Percentiles rank a stretch among this genome's conserved stretches.
Evolutionary conservation across 2,329 filamentous ascomycete genomes (phyloP).

Genomic region (Xylariaceae sp.): DNA sequence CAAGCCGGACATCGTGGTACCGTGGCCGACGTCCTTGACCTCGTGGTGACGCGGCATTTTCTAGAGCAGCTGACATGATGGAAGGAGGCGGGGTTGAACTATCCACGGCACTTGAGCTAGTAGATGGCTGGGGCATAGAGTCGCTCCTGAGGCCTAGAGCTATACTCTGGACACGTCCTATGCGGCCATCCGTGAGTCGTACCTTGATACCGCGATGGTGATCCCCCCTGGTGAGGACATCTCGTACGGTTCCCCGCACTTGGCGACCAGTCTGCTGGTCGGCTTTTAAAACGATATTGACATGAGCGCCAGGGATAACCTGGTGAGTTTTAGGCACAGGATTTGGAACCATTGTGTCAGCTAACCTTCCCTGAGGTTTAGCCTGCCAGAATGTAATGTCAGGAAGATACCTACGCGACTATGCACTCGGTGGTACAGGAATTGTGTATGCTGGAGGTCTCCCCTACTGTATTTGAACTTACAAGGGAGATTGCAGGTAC

Average conservation of each 20-base stretch:
- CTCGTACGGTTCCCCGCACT: slow-evolving; percentile 69
- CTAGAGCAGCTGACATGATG: background rate
- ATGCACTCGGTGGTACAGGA: no score
- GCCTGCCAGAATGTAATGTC: background rate
- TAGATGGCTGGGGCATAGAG: slow-evolving; percentile 3
- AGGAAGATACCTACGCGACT: no score
- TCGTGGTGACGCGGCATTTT: slow-evolving; percentile 18
- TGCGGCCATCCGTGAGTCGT: slow-evolving; percentile 71
- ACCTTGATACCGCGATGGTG: slow-evolving; percentile 84
- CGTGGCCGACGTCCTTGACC: slow-evolving; percentile 37
- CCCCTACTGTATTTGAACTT: no score
- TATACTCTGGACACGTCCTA: slow-evolving; percentile 76
- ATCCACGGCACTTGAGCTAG: slow-evolving; percentile 22
- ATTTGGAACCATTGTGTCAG: slow-evolving; percentile 4
- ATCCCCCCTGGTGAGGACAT: slow-evolving; percentile 74
- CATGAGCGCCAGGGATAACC: slow-evolving; percentile 66
- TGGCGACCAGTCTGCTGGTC: slow-evolving; percentile 78
- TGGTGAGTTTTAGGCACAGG: slow-evolving; percentile 55
- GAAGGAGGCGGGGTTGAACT: slow-evolving; percentile 4
- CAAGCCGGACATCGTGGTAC: slow-evolving; percentile 43
- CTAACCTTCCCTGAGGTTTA: background rate
- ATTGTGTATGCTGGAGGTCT: no score
- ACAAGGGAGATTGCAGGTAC: no score
- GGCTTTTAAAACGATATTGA: slow-evolving; percentile 77
- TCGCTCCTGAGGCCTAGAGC: slow-evolving; percentile 28